Conservation (phyloP, 176 grass and related monocot species). For the Zea luxurians region DNA sequence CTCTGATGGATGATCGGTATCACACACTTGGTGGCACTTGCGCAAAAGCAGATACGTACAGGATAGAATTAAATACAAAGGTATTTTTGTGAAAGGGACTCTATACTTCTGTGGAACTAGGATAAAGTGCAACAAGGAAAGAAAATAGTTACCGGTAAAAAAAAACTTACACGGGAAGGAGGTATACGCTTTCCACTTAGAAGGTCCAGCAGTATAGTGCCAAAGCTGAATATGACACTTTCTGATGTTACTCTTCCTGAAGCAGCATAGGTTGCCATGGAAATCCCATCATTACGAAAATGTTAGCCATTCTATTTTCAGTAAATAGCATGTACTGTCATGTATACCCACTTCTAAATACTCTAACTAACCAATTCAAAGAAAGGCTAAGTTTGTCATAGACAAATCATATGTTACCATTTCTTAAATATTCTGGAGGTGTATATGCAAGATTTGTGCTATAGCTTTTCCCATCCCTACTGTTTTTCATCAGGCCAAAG, state of each 20-base stretch:
- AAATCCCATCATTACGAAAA: background rate
- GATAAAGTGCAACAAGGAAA: slow-evolving; percentile 8
- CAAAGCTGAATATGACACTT: slow-evolving; percentile 99
- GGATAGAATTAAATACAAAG: background rate
- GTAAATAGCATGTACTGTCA: slow-evolving; percentile 2
- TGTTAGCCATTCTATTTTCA: background rate
- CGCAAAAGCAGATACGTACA: background rate
- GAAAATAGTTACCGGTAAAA: background rate
- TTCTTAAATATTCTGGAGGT: slow-evolving; percentile 95
- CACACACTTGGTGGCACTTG: background rate
- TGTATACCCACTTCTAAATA: slow-evolving; percentile 24
- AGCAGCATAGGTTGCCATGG: slow-evolving; percentile 32
- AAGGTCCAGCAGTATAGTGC: slow-evolving; percentile 88
- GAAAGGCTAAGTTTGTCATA: background rate
- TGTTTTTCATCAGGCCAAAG: slow-evolving; percentile 99
- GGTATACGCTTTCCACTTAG: slow-evolving; percentile 98
- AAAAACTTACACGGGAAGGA: slow-evolving; percentile 82
- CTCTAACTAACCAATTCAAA: slow-evolving; percentile 14
- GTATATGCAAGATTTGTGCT: slow-evolving; percentile 99
- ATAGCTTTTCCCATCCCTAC: slow-evolving; percentile 97
- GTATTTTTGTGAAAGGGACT: background rate
- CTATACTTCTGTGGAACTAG: background rate
- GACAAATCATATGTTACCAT: slow-evolving; percentile 60
- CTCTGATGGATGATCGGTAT: background rate
- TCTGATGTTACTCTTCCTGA: slow-evolving; percentile 88